Evolutionary conservation across 2,329 filamentous ascomycete species (phyloP).

Genomic region (Ascochyta clinopodiicola): DNA sequence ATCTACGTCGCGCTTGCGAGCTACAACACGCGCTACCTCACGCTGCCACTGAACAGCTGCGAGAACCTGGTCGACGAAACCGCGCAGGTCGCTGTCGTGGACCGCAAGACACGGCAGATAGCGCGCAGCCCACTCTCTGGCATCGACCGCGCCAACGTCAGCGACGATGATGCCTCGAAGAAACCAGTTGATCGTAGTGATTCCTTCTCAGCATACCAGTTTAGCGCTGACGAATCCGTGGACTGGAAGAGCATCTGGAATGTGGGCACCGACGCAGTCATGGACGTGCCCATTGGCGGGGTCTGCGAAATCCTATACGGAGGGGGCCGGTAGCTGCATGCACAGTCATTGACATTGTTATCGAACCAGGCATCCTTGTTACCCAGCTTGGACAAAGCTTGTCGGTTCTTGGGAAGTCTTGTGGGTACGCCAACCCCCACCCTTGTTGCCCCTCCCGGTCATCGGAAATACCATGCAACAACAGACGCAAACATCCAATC

Average conservation of each 20-base stretch:
- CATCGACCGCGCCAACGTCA: conserved; percentile 33
- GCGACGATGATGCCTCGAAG: conserved; percentile 49
- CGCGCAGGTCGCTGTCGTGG: conserved; percentile 83
- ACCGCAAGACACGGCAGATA: conserved; percentile 67
- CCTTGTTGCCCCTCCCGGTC: conserved; percentile 25
- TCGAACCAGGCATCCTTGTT: background rate
- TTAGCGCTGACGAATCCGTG: conserved; percentile 52
- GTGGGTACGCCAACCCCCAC: conserved; percentile 28
- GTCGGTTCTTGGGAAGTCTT: conserved; percentile 18
- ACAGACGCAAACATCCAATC: conserved; percentile 12
- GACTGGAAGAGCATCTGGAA: conserved; percentile 89
- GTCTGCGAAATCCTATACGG: conserved; percentile 96
- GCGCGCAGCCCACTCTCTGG: conserved; percentile 41
- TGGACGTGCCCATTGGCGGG: conserved; percentile 94
- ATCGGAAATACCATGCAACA: conserved; percentile 27
- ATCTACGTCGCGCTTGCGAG: conserved; percentile 91
- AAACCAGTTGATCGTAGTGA: conserved; percentile 44
- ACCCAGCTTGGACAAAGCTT: conserved; percentile 23
- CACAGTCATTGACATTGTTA: conserved; percentile 27
- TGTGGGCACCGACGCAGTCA: conserved; percentile 91
- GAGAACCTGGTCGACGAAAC: conserved; percentile 93
- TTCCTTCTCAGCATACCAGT: conserved; percentile 44
- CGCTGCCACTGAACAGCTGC: conserved; percentile 76
- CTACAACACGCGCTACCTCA: conserved; percentile 91
- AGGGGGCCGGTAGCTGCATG: conserved; percentile 42